A percentile compares a stretch with the other conserved stretches of the same genome.
Conservation (phyloP, 345 rosid species). For the Citrus cavaleriei region DNA sequence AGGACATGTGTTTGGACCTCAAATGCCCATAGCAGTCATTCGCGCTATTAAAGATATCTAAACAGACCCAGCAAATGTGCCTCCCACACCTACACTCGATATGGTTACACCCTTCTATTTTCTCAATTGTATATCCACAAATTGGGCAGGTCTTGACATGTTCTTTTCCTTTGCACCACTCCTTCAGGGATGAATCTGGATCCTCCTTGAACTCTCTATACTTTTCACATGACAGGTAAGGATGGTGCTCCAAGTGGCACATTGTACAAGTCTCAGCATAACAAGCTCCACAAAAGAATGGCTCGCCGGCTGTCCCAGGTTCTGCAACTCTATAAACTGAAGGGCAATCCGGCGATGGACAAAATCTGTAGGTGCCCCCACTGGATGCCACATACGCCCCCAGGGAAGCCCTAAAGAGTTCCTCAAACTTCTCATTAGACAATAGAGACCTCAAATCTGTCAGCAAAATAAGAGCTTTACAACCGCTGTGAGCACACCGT, state of each 20-base stretch:
- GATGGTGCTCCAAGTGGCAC: conserved; percentile 82
- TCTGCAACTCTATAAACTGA: conserved; percentile 62
- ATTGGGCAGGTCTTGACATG: conserved; percentile 67
- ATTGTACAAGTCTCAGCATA: conserved; percentile 60
- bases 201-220: conserved; percentile 69
- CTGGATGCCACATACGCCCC: conserved; percentile 64
- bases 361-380: conserved; percentile 58
- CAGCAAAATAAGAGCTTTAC: conserved; percentile 46
- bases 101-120: conserved; percentile 85
- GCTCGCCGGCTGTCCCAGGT: conserved; percentile 29
- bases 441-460: conserved; percentile 61
- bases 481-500: conserved; percentile 47
- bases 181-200: conserved; percentile 72
- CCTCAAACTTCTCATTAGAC: conserved; percentile 63
- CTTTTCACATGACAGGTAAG: conserved; percentile 61
- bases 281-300: conserved; percentile 78
- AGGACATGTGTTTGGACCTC: conserved; percentile 40
- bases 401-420: conserved; percentile 74
- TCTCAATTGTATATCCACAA: conserved; percentile 71
- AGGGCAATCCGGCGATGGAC: conserved; percentile 89
- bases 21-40: conserved; percentile 66
- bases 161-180: conserved; percentile 73
- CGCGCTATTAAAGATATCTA: conserved; percentile 34
- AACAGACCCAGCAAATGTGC: conserved; percentile 88
- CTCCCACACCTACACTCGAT: conserved; percentile 71